Evolutionary conservation across 2,329 filamentous ascomycete genomes (phyloP).

Genomic region (Fusarium anthophilum): DNA sequence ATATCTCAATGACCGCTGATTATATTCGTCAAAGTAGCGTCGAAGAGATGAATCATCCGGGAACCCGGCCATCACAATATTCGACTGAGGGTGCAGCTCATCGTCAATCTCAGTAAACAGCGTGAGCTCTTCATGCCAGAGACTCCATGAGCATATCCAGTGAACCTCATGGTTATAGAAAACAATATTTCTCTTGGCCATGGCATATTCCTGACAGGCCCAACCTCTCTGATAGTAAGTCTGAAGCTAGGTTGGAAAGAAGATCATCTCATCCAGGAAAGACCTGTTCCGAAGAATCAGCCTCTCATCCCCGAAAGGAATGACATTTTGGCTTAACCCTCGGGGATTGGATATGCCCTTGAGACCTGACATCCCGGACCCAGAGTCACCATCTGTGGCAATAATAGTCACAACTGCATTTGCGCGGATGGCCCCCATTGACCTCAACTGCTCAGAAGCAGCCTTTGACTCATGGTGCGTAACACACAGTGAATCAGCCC

Average conservation of each 20-base stretch:
- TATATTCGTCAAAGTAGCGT: not conserved
- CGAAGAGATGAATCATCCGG: not conserved
- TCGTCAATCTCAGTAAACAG: not conserved
- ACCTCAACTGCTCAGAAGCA: not conserved
- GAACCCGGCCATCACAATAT: not conserved
- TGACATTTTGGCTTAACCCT: not conserved
- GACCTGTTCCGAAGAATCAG: not conserved
- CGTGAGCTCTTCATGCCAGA: constrained; percentile 2
- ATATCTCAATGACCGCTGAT: not conserved
- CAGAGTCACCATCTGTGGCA: not conserved
- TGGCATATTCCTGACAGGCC: constrained; percentile 11
- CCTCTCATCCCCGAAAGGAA: not conserved
- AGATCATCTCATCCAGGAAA: fast-evolving
- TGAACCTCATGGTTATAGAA: not conserved
- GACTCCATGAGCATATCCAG: constrained; percentile 10
- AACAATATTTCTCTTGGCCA: not conserved
- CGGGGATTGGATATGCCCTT: not conserved
- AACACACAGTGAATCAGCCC: constrained; percentile 8
- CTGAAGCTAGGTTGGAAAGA: not conserved
- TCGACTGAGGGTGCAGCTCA: not conserved
- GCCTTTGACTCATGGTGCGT: fast-evolving
- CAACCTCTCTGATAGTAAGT: constrained; percentile 15
- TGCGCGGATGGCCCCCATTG: constrained; percentile 11
- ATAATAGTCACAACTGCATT: not conserved
- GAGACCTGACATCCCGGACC: not conserved